These are phyloP conservation scores for Chaetomium tenue DNA, from an alignment of 495 filamentous ascomycete species.

Conservation along the genomic window DNA sequence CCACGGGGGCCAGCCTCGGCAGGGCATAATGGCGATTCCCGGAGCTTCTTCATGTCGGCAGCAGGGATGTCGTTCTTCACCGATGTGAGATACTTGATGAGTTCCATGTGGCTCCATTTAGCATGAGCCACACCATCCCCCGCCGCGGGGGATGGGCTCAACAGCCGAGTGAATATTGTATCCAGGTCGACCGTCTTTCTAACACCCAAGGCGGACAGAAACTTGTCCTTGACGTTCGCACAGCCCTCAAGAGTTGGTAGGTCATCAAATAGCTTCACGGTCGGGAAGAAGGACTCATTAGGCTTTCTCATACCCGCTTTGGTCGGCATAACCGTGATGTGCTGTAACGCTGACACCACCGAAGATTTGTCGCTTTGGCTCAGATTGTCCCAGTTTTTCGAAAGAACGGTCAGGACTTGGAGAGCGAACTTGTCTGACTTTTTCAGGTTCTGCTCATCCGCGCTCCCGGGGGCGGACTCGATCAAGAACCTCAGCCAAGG, in stretches of 20 bases:
- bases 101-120: conserved; percentile 89
- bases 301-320: conserved; percentile 88
- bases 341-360: conserved; percentile 59
- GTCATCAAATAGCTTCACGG: conserved; percentile 90
- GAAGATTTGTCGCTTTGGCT: conserved; percentile 62
- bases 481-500: conserved; percentile 82
- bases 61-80: conserved; percentile 85
- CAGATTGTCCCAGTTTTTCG: conserved; percentile 82
- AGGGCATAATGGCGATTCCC: conserved; percentile 72
- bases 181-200: conserved; percentile 84
- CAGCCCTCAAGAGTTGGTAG: conserved; percentile 76
- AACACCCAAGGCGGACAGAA: conserved; percentile 78
- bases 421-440: conserved; percentile 70
- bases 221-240: conserved; percentile 81
- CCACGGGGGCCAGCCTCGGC: conserved; percentile 61
- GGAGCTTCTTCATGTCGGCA: conserved; percentile 78
- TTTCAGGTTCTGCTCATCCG: conserved; percentile 56
- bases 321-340: conserved; percentile 80
- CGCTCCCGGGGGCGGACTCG: conserved; percentile 50
- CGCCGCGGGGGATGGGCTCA: conserved; percentile 49
- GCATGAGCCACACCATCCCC: conserved; percentile 40
- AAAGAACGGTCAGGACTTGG: conserved; percentile 74
- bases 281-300: conserved; percentile 84
- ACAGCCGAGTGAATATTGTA: conserved; percentile 84
- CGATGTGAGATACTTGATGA: conserved; percentile 89